A percentile compares a stretch with the other conserved stretches of the same genome.
These are phyloP conservation scores for Aspergillus cejpii DNA, from an alignment of 2,329 filamentous ascomycete species.

Conservation along the genomic window DNA sequence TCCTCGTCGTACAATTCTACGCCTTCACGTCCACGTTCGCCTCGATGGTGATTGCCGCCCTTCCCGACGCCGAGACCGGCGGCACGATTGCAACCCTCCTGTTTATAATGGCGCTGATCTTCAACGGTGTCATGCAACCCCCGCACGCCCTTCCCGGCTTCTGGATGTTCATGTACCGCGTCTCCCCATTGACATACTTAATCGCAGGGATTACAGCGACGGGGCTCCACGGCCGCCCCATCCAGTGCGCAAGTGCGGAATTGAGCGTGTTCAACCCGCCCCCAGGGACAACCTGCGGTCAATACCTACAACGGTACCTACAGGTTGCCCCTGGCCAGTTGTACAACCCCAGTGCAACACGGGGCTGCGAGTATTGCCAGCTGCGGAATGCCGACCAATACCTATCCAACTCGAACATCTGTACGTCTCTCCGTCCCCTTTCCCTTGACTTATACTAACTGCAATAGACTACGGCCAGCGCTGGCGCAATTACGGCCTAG, in stretches of 20 bases:
- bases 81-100: constrained; percentile 69
- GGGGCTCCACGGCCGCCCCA: constrained; percentile 60
- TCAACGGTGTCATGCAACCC: constrained; percentile 63
- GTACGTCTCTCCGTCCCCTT: constrained; percentile 13
- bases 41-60: constrained; percentile 66
- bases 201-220: constrained; percentile 64
- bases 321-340: constrained; percentile 49
- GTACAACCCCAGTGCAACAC: constrained; percentile 43
- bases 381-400: constrained; percentile 38
- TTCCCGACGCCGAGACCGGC: constrained; percentile 67
- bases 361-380: constrained; percentile 48
- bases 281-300: constrained; percentile 50
- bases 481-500: constrained; percentile 63
- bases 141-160: constrained; percentile 61
- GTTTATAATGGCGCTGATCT: constrained; percentile 67
- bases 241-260: constrained; percentile 65
- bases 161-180: constrained; percentile 79
- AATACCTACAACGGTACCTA: constrained; percentile 54
- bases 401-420: constrained; percentile 42
- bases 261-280: constrained; percentile 60
- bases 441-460: constrained; percentile 3
- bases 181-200: constrained; percentile 77
- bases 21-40: constrained; percentile 77
- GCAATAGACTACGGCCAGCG: constrained; percentile 47
- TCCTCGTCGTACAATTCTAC: constrained; percentile 68